Evolutionary conservation across 805 yeast genomes (phyloP), one percentile per base, ranked within the genome.

Genomic region (Candida nonsorbophila): DNA sequence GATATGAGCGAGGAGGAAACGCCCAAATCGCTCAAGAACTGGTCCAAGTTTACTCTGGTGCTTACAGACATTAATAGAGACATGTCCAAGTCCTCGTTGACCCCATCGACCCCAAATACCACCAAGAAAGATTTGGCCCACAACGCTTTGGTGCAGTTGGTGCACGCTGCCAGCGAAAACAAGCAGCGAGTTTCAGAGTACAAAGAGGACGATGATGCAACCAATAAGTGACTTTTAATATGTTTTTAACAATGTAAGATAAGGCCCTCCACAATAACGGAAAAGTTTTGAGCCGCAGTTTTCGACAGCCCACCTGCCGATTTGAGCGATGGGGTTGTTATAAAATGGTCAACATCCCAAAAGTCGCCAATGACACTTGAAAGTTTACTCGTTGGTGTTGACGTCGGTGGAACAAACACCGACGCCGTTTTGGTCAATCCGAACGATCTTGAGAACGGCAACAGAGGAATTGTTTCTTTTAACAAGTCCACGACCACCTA

Each of bases 111-210:
- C 13, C 14, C 6, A 19, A 32, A 8, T 7, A 15, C 14, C 8
- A 29, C 32, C 18, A 65, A 65, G 46, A 59, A 69, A 9, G 51
- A 57, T 11, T 41, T 72, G 30, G 67, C 73, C 7, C 62, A 69
- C n/a, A 62, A 63, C 33, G 73, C 81, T 4, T 80, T 82, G 55
- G 79, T 77, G 15, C 84, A 78, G 46, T 73, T 82, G 40, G 90
- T 82, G 3, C 66, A 63, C 30, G 78, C 87, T 1, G 90, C 85
- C 1, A 62, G 73, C 12, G 64, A 74, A 30, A 75, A 79, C 43
- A 76, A 72, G 47, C 78, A 77, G 20, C 44, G 69, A 18, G 71
- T 54, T 6, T 24, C 34, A 4, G 30, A 29, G 8, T 48, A 22
- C 30, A 32, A 29, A n/a, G 50, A 49, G 16, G 16, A 14, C 11